Percentiles rank a stretch among this genome's conserved stretches.
These are phyloP conservation scores for Neopestalotiopsis clavispora DNA, from an alignment of 2,329 filamentous ascomycete species.

Conservation along the genomic window DNA sequence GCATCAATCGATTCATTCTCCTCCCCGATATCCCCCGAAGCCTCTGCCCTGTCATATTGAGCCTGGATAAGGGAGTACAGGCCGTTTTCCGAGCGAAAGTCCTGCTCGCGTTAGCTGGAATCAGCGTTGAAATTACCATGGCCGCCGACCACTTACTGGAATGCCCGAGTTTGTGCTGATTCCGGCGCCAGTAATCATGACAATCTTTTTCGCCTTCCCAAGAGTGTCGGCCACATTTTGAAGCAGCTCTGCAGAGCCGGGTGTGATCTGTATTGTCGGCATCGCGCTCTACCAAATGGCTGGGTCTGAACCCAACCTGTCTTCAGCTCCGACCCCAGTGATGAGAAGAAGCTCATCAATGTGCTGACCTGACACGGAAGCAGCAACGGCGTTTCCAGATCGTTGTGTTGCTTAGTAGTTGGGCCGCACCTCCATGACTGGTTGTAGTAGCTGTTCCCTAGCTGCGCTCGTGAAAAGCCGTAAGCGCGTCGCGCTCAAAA, in stretches of 20 bases:
- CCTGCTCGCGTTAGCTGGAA: conserved; percentile 46
- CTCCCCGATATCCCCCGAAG: conserved; percentile 32
- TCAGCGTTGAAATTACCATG: conserved; percentile 10
- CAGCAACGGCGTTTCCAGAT: not conserved
- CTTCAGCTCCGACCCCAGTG: not conserved
- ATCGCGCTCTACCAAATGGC: conserved; percentile 38
- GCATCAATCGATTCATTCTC: conserved; percentile 31
- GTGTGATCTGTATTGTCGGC: conserved; percentile 62
- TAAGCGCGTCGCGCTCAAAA: not conserved
- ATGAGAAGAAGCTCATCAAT: not conserved
- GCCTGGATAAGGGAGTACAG: conserved; percentile 75
- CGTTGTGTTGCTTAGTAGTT: not conserved
- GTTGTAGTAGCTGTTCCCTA: not conserved
- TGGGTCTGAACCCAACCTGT: not conserved
- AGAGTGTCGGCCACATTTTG: conserved; percentile 69
- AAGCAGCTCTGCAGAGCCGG: conserved; percentile 57
- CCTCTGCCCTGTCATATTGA: conserved; percentile 62
- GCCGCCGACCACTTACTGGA: conserved; percentile 55
- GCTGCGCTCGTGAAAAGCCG: not conserved
- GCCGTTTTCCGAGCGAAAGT: conserved; percentile 75
- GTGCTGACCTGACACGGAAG: not conserved
- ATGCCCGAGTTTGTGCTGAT: conserved; percentile 80
- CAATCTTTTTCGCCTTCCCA: conserved; percentile 69
- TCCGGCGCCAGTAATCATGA: conserved; percentile 74
- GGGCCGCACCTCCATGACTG: conserved; percentile 1